These are phyloP conservation scores for Moesziomyces aphidis DNA, from an alignment of 1,284 basidiomycete species.

Conservation along the genomic window DNA sequence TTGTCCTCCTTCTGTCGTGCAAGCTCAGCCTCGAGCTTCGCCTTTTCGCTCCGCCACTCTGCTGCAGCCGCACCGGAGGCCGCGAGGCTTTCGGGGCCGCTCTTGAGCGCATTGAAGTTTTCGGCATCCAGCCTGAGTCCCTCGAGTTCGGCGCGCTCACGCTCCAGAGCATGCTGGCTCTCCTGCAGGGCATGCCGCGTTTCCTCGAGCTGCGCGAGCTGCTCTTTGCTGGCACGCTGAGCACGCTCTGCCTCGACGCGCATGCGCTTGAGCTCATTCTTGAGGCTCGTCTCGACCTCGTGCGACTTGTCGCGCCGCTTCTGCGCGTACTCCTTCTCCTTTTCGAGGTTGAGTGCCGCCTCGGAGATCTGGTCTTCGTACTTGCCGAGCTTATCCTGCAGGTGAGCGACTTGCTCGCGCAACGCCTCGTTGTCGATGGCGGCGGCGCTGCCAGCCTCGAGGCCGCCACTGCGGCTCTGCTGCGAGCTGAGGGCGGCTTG, in stretches of 20 bases:
- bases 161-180: conserved; percentile 87
- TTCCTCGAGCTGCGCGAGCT: conserved; percentile 30
- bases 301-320: conserved; percentile 74
- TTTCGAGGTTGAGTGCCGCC: conserved; percentile 77
- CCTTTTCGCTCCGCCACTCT: conserved; percentile 50
- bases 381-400: conserved; percentile 79
- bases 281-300: conserved; percentile 74
- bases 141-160: conserved; percentile 91
- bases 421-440: conserved; percentile 94
- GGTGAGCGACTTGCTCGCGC: conserved; percentile 84
- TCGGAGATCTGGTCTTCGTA: conserved; percentile 91
- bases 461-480: conserved; percentile 10
- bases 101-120: conserved; percentile 46
- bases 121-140: conserved; percentile 76
- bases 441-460: conserved; percentile 65
- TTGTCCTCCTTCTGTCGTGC: conserved; percentile 20
- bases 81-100: conserved; percentile 26
- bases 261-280: conserved; percentile 55
- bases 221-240: conserved; percentile 48
- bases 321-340: conserved; percentile 76
- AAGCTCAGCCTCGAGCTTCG: conserved; percentile 70
- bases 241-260: conserved; percentile 75
- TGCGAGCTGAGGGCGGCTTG: conserved; percentile 24
- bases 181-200: conserved; percentile 87
- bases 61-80: conserved; percentile 23